These are phyloP conservation scores for Populus trichocarpa DNA, from an alignment of 441 rosid species.

Conservation along the genomic window DNA sequence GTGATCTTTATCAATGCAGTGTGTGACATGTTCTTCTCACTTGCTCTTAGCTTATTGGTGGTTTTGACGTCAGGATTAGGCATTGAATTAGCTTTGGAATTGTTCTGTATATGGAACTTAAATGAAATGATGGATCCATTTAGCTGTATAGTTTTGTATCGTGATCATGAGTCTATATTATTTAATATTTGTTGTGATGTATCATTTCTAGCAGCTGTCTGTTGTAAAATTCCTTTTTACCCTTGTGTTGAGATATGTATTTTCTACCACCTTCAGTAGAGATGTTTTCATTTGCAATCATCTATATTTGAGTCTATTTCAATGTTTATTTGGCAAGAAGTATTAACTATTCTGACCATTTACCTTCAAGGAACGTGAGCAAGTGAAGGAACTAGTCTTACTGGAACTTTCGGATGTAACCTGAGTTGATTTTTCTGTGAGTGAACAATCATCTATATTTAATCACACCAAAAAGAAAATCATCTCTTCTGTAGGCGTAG, in stretches of 20 bases:
- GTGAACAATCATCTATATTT: neutral
- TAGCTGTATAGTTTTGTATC: neutral
- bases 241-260: neutral
- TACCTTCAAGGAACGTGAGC: neutral
- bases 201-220: neutral
- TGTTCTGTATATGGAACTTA: neutral
- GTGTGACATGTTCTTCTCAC: conserved; percentile 1
- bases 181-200: neutral
- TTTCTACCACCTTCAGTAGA: neutral
- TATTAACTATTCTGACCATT: neutral
- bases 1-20: neutral
- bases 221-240: neutral
- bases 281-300: neutral
- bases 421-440: neutral
- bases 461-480: neutral
- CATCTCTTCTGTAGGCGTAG: neutral
- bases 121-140: neutral
- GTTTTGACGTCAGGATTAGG: conserved; percentile 12
- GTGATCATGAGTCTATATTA: neutral
- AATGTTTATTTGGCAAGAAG: neutral
- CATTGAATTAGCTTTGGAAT: neutral
- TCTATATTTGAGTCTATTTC: neutral
- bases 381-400: neutral
- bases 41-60: conserved; percentile 8
- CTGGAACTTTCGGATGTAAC: neutral